Evolutionary conservation across 2,329 filamentous ascomycete genomes (phyloP).

Genomic region (Fusarium nematophilum): DNA sequence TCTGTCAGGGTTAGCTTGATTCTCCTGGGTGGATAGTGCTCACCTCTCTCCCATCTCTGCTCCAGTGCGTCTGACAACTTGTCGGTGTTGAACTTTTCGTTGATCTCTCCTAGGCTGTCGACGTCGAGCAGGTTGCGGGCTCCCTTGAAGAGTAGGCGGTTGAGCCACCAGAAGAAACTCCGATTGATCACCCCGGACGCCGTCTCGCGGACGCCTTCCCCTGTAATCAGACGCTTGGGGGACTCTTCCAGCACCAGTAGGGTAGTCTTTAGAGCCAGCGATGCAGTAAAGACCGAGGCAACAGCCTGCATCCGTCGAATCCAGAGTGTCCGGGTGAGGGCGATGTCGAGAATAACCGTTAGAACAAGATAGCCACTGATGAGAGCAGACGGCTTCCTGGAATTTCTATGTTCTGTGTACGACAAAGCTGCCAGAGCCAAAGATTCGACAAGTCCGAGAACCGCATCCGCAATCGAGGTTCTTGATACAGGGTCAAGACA

Average conservation of each 20-base stretch:
- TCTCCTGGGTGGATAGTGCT: accelerated
- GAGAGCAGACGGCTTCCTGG: constrained; percentile 48
- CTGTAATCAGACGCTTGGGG: constrained; percentile 40
- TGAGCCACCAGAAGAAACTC: constrained; percentile 53
- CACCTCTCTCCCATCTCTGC: constrained; percentile 39
- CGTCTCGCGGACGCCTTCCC: constrained; percentile 44
- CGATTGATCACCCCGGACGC: constrained; percentile 49
- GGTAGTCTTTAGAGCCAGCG: constrained; percentile 42
- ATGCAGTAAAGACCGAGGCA: constrained; percentile 42
- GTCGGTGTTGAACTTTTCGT: constrained; percentile 44
- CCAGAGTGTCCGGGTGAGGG: constrained; percentile 49
- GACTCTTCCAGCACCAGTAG: constrained; percentile 48
- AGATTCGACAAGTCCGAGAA: constrained; percentile 43
- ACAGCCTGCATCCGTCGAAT: constrained; percentile 44
- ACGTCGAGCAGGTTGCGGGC: constrained; percentile 38
- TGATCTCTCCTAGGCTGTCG: constrained; percentile 41
- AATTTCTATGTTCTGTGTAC: constrained; percentile 49
- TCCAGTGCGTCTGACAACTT: constrained; percentile 35
- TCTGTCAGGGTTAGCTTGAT: constrained; percentile 5
- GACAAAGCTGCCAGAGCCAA: constrained; percentile 44
- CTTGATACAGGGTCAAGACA: constrained; percentile 34
- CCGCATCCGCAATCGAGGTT: constrained; percentile 45
- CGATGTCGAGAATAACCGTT: constrained; percentile 49
- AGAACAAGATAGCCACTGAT: constrained; percentile 48
- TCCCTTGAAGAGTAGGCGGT: constrained; percentile 45